phyloP scores from a whole-genome alignment of 2,329 filamentous ascomycete species.

The Colletotrichum sp. region DNA sequence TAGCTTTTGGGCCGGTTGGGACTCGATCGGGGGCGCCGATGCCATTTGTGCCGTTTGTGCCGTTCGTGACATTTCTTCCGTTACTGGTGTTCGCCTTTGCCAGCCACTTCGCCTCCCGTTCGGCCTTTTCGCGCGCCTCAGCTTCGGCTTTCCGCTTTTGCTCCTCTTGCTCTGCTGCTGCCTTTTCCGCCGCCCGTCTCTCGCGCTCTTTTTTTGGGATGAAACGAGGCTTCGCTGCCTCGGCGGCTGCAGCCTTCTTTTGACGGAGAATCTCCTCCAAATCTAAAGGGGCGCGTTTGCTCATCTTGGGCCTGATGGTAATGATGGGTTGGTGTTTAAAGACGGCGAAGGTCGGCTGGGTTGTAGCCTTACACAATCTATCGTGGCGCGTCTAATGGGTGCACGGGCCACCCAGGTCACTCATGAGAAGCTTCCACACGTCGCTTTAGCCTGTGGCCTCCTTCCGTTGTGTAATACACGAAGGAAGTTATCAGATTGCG shows the following conservation, averaged over 20 bases:
- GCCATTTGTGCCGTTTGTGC: constrained; percentile 47
- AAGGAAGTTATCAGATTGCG: background rate
- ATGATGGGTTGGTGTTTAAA: background rate
- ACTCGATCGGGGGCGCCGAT: constrained; percentile 50
- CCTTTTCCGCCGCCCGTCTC: constrained; percentile 78
- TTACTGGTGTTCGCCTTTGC: constrained; percentile 20
- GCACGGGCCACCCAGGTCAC: background rate
- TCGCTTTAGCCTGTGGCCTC: background rate
- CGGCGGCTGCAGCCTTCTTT: constrained; percentile 85
- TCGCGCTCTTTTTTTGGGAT: constrained; percentile 84
- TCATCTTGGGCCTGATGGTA: background rate
- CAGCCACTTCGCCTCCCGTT: constrained; percentile 58
- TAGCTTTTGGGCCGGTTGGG: constrained; percentile 13
- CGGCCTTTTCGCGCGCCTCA: constrained; percentile 73
- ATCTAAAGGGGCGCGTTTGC: constrained; percentile 63
- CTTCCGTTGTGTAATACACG: background rate
- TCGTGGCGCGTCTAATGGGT: background rate
- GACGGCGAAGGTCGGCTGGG: background rate
- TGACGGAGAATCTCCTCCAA: constrained; percentile 85
- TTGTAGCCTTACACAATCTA: background rate
- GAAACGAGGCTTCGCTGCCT: constrained; percentile 87
- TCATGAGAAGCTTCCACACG: background rate
- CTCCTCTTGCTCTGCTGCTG: constrained; percentile 70
- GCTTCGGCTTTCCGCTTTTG: constrained; percentile 53
- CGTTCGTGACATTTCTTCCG: constrained; percentile 27